phyloP scores from a whole-genome alignment of 1,139 yeast species.

The Saccharomyces hybrid region DNA sequence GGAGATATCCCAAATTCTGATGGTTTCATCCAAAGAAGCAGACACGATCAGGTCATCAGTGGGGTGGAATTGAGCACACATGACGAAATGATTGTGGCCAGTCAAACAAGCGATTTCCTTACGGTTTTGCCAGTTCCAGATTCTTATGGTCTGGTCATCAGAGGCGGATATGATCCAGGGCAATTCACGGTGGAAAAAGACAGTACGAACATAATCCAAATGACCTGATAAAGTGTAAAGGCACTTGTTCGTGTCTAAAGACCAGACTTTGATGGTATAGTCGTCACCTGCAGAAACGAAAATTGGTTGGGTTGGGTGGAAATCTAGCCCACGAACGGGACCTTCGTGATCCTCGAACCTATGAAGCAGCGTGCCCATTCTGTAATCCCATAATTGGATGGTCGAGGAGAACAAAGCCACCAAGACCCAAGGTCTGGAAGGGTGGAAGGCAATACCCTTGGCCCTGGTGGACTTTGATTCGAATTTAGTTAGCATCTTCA shows the following conservation, averaged over 20 bases:
- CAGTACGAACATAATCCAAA: conserved; percentile 91
- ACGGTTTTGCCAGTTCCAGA: conserved; percentile 99
- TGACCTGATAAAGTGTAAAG: conserved; percentile 88
- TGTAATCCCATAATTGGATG: conserved; percentile 96
- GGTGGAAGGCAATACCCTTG: conserved; percentile 97
- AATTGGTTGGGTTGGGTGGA: conserved; percentile 96
- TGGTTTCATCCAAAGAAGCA: conserved; percentile 97
- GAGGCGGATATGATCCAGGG: conserved; percentile 97
- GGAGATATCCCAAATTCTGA: conserved; percentile 96
- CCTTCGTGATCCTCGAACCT: conserved; percentile 98
- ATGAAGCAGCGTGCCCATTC: conserved; percentile 97
- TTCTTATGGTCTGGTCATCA: conserved; percentile 96
- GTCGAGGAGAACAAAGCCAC: conserved; percentile 93
- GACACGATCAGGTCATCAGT: conserved; percentile 89
- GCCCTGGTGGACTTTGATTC: conserved; percentile 98
- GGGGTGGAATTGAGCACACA: conserved; percentile 98
- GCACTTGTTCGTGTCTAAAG: conserved; percentile 83
- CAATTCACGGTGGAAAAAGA: conserved; percentile 87
- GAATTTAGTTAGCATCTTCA: conserved; percentile 97
- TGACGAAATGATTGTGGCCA: conserved; percentile 96
- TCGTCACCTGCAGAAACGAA: conserved; percentile 98
- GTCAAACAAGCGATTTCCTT: conserved; percentile 95
- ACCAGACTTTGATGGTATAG: conserved; percentile 93
- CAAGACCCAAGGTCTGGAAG: conserved; percentile 86
- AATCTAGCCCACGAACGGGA: conserved; percentile 90